These are phyloP conservation scores for Fomes fomentarius DNA, from an alignment of 1,284 basidiomycete genomes.

Conservation along the genomic window DNA sequence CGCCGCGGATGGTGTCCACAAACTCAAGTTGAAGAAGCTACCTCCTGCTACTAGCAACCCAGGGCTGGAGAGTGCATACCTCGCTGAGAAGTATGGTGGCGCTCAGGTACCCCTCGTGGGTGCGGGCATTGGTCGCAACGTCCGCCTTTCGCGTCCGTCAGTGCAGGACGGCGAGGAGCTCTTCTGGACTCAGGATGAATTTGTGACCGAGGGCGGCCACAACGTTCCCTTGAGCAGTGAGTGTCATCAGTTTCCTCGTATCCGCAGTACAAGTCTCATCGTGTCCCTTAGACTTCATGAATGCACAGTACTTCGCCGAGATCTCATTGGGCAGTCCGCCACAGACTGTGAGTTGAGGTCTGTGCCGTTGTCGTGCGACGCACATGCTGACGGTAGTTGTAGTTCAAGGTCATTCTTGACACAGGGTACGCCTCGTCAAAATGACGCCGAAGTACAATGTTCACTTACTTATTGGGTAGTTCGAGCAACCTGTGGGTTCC, in stretches of 20 bases:
- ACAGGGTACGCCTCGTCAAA: slow-evolving; percentile 61
- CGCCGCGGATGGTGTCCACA: slow-evolving; percentile 74
- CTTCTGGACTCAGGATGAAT: slow-evolving; percentile 83
- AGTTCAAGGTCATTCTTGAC: slow-evolving; percentile 89
- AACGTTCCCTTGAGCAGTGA: slow-evolving; percentile 88
- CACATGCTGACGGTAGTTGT: slow-evolving; percentile 5
- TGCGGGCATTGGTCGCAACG: slow-evolving; percentile 72
- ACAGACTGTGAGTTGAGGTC: slow-evolving; percentile 57
- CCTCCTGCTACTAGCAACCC: slow-evolving; percentile 64
- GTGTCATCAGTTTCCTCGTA: slow-evolving; percentile 35
- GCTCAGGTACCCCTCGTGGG: slow-evolving; percentile 75
- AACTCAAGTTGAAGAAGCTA: slow-evolving; percentile 86
- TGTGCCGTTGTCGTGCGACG: slow-evolving; percentile 1
- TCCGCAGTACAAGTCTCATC: slow-evolving; percentile 19
- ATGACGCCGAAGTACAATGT: not conserved
- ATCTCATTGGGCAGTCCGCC: slow-evolving; percentile 84
- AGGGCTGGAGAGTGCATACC: slow-evolving; percentile 76
- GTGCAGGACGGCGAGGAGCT: slow-evolving; percentile 63
- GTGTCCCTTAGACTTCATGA: slow-evolving; percentile 85
- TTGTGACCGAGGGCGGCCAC: slow-evolving; percentile 77
- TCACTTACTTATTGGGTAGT: slow-evolving; percentile 38
- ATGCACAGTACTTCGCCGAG: slow-evolving; percentile 96
- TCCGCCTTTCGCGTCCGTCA: slow-evolving; percentile 47
- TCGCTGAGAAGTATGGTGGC: slow-evolving; percentile 87
- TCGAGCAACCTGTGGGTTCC: slow-evolving; percentile 97